Evolutionary conservation across 306 rosid genomes (phyloP).

Genomic region (Carpinus fangiana): DNA sequence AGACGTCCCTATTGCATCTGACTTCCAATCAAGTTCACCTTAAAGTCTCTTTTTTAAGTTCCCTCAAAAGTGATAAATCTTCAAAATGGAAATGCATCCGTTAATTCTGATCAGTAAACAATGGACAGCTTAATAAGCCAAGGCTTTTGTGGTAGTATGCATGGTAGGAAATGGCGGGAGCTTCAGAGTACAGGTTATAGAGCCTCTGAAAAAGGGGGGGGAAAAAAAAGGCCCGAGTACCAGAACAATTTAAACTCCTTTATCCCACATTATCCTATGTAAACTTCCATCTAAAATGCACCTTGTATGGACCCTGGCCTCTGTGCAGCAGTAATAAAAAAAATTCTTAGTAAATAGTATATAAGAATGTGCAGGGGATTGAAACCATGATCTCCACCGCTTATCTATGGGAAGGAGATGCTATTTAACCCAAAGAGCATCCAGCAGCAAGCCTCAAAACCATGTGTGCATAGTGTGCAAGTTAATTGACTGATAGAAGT

Average conservation of each 20-base stretch:
- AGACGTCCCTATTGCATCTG: too few relatives aligned
- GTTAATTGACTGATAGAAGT: background rate
- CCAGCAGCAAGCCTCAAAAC: slow-evolving; percentile 1
- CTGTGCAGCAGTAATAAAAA: background rate
- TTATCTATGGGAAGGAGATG: background rate
- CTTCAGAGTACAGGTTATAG: background rate
- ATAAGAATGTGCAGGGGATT: background rate
- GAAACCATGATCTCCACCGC: background rate
- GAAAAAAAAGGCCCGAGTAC: too few relatives aligned
- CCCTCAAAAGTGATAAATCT: background rate
- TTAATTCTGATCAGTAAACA: background rate
- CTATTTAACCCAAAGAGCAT: background rate
- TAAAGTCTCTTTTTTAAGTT: background rate
- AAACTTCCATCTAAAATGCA: background rate
- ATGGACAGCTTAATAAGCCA: background rate
- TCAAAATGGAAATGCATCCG: background rate
- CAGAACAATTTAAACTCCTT: background rate
- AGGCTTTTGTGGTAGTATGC: background rate
- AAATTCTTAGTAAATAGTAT: background rate
- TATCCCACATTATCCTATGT: background rate
- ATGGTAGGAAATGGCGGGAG: background rate
- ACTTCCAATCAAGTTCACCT: too few relatives aligned
- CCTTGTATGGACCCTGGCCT: background rate
- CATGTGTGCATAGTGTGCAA: background rate
- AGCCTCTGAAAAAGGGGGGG: background rate